phyloP scores from a whole-genome alignment of 805 yeast species.

The Cephaloascus albidus region DNA sequence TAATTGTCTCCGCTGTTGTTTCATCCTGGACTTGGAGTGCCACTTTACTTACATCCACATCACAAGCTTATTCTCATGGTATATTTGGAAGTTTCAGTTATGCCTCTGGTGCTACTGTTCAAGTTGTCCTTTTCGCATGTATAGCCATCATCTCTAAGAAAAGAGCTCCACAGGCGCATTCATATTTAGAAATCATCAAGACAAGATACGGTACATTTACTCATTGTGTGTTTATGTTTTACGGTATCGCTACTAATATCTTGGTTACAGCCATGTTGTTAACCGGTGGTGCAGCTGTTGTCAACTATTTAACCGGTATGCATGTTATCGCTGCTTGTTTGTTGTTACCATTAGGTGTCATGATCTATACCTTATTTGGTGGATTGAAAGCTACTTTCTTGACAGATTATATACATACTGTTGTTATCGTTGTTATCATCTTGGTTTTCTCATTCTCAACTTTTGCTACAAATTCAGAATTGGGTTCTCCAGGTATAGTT shows the following conservation, averaged over 20 bases:
- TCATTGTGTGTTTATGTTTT: slow-evolving; percentile 63
- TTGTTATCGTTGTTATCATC: slow-evolving; percentile 68
- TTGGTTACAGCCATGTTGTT: slow-evolving; percentile 88
- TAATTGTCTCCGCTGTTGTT: slow-evolving; percentile 85
- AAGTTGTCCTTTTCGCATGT: slow-evolving; percentile 77
- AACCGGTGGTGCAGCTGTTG: slow-evolving; percentile 85
- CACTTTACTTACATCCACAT: slow-evolving; percentile 18
- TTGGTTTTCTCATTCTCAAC: slow-evolving; percentile 75
- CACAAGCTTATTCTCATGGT: slow-evolving; percentile 36
- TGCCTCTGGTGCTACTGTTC: slow-evolving; percentile 89
- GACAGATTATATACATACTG: slow-evolving; percentile 44
- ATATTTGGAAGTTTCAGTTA: slow-evolving; percentile 75
- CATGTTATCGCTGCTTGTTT: slow-evolving; percentile 74
- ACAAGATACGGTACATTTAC: slow-evolving; percentile 74
- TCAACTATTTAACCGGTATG: slow-evolving; percentile 75
- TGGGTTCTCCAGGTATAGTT: slow-evolving; percentile 79
- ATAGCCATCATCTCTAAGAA: slow-evolving; percentile 84
- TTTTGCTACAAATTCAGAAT: slow-evolving; percentile 54
- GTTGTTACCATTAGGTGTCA: slow-evolving; percentile 69
- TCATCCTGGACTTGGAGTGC: slow-evolving; percentile 78
- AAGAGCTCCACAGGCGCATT: slow-evolving; percentile 87
- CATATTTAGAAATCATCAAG: slow-evolving; percentile 77
- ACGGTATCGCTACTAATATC: slow-evolving; percentile 81
- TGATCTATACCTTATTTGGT: slow-evolving; percentile 38
- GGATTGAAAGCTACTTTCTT: slow-evolving; percentile 43